Evolutionary conservation across 2,329 filamentous ascomycete genomes (phyloP).

Genomic region (Trichoderma simmonsii): DNA sequence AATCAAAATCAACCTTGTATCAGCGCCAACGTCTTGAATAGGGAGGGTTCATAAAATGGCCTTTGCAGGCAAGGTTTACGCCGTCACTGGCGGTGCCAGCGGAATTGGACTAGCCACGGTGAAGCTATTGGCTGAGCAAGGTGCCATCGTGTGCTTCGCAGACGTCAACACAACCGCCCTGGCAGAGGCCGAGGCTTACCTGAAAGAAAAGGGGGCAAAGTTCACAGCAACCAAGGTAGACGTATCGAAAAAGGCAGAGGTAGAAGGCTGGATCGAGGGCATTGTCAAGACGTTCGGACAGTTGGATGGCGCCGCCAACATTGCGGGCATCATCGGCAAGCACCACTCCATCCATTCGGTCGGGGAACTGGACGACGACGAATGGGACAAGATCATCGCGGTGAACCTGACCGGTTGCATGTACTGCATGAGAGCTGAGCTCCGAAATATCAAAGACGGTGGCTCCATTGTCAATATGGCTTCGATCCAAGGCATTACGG

Average conservation of each 20-base stretch:
- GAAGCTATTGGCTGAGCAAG: conserved; percentile 35
- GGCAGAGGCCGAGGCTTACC: conserved; percentile 30
- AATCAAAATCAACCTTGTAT: neutral
- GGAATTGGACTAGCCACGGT: conserved; percentile 44
- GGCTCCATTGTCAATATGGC: conserved; percentile 59
- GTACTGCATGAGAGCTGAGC: conserved; percentile 48
- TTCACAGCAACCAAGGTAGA: conserved; percentile 45
- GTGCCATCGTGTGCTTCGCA: conserved; percentile 39
- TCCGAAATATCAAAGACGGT: conserved; percentile 38
- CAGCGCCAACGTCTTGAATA: neutral
- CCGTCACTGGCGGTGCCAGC: conserved; percentile 42
- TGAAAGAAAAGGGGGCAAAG: conserved; percentile 23
- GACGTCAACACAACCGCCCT: conserved; percentile 36
- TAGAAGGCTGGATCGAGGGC: conserved; percentile 49
- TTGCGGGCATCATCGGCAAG: conserved; percentile 51
- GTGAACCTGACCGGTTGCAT: conserved; percentile 51
- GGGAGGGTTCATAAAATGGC: neutral
- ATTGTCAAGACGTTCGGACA: conserved; percentile 49
- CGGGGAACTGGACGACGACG: conserved; percentile 44
- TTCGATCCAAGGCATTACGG: conserved; percentile 46
- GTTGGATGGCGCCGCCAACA: conserved; percentile 54
- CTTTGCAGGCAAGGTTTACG: conserved; percentile 34
- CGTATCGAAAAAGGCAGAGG: conserved; percentile 44
- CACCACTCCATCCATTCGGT: conserved; percentile 40
- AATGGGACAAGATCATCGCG: conserved; percentile 48